These are phyloP conservation scores for Tanacetum coccineum DNA, from an alignment of 129 eudicot species.

Conservation along the genomic window DNA sequence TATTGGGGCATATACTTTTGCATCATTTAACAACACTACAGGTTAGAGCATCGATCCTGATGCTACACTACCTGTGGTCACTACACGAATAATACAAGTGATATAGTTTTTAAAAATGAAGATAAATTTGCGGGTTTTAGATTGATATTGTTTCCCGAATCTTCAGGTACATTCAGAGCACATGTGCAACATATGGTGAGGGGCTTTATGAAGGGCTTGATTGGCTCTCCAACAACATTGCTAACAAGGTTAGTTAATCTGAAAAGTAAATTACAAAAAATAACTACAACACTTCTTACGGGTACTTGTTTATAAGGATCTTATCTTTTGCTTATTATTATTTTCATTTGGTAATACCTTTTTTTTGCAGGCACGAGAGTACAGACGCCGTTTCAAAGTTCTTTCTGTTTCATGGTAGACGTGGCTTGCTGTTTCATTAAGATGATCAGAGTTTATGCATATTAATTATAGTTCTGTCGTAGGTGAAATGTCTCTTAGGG, in stretches of 20 bases:
- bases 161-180: slow-evolving; percentile 51
- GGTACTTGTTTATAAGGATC: background rate
- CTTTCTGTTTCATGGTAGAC: slow-evolving; percentile 11
- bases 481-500: slow-evolving; percentile 22
- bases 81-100: too few species aligned
- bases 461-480: slow-evolving; percentile 6
- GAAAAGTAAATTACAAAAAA: background rate
- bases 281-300: background rate
- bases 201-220: slow-evolving; percentile 46
- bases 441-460: background rate
- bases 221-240: slow-evolving; percentile 49
- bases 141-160: slow-evolving; percentile 3
- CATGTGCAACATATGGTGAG: slow-evolving; percentile 43
- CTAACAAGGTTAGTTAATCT: slow-evolving; percentile 39
- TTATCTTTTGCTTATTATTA: background rate
- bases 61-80: too few species aligned
- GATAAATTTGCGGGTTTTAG: background rate
- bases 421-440: slow-evolving; percentile 4
- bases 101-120: background rate
- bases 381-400: too few species aligned
- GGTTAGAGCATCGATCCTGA: too few species aligned
- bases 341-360: background rate
- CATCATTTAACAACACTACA: too few species aligned
- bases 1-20: too few species aligned
- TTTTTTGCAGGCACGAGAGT: slow-evolving; percentile 25